These are phyloP conservation scores for Asterochloris sp. DNA, from an alignment of 139 green algal genomes.

Conservation along the genomic window DNA sequence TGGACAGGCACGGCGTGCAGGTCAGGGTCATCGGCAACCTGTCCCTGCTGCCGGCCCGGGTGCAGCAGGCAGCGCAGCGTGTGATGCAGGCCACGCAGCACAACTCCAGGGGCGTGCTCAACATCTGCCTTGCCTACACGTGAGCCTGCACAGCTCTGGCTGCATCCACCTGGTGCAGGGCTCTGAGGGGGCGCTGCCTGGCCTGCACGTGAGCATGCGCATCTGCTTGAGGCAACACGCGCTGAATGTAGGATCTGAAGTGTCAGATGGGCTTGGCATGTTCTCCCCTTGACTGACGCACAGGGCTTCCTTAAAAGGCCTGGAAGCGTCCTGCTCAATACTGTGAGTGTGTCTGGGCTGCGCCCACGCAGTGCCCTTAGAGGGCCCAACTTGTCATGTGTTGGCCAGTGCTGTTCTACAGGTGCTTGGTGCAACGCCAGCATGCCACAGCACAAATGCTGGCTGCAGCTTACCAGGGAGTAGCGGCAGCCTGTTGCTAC, in stretches of 20 bases:
- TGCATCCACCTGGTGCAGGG: too few species aligned
- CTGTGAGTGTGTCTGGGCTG: too few species aligned
- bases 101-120: slow-evolving; percentile 52
- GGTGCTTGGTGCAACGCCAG: too few species aligned
- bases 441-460: too few species aligned
- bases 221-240: neutral
- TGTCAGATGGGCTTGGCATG: neutral
- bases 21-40: slow-evolving; percentile 82
- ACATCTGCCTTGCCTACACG: slow-evolving; percentile 95
- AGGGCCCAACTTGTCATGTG: too few species aligned
- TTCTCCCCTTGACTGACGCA: neutral
- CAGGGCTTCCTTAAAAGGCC: too few species aligned
- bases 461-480: too few species aligned
- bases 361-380: too few species aligned
- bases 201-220: neutral
- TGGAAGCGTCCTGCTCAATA: too few species aligned
- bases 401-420: too few species aligned
- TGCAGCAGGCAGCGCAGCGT: slow-evolving; percentile 61
- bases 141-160: slow-evolving; percentile 24
- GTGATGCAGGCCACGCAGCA: slow-evolving; percentile 66
- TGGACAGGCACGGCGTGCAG: slow-evolving; percentile 56
- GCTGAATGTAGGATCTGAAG: neutral
- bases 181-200: too few species aligned
- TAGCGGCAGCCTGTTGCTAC: too few species aligned
- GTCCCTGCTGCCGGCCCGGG: slow-evolving; percentile 48